Conservation (phyloP, 768 basidiomycete species). For the Gloeostereum incarnatum region DNA sequence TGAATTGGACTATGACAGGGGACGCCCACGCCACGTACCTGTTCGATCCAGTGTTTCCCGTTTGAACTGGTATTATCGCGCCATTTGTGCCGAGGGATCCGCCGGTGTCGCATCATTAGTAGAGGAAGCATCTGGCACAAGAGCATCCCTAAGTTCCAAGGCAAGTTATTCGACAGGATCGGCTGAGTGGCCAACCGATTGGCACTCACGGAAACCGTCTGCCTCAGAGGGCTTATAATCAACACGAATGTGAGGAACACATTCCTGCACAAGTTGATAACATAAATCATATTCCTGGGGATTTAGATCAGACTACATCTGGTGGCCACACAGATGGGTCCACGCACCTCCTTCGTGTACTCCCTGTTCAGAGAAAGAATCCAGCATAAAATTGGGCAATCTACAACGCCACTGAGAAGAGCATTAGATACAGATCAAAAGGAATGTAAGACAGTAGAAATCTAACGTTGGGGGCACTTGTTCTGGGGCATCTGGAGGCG, state of each 20-base stretch:
- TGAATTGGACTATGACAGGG: too few relatives aligned
- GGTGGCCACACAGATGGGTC: not conserved
- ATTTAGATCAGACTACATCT: slow-evolving; percentile 7
- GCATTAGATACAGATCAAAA: too few relatives aligned
- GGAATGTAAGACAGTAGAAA: too few relatives aligned
- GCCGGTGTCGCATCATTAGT: slow-evolving; percentile 80
- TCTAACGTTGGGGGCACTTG: too few relatives aligned
- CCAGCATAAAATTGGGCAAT: slow-evolving; percentile 70
- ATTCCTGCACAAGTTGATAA: slow-evolving; percentile 48
- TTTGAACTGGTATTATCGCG: slow-evolving; percentile 46
- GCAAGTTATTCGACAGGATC: slow-evolving; percentile 3
- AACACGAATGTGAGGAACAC: slow-evolving; percentile 48
- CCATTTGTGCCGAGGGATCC: slow-evolving; percentile 72
- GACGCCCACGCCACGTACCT: slow-evolving; percentile 29
- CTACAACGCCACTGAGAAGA: too few relatives aligned
- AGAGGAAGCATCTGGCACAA: slow-evolving; percentile 70
- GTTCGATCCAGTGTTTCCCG: slow-evolving; percentile 81
- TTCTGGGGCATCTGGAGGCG: too few relatives aligned
- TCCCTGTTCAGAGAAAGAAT: slow-evolving; percentile 73
- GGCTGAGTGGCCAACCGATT: not conserved
- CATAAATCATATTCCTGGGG: slow-evolving; percentile 68
- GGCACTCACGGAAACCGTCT: slow-evolving; percentile 59
- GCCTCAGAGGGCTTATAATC: slow-evolving; percentile 45
- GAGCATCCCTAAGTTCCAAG: slow-evolving; percentile 40
- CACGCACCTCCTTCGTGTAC: slow-evolving; percentile 52